These are phyloP conservation scores for Claviceps africana DNA, from an alignment of 2,329 filamentous ascomycete species.

Conservation along the genomic window DNA sequence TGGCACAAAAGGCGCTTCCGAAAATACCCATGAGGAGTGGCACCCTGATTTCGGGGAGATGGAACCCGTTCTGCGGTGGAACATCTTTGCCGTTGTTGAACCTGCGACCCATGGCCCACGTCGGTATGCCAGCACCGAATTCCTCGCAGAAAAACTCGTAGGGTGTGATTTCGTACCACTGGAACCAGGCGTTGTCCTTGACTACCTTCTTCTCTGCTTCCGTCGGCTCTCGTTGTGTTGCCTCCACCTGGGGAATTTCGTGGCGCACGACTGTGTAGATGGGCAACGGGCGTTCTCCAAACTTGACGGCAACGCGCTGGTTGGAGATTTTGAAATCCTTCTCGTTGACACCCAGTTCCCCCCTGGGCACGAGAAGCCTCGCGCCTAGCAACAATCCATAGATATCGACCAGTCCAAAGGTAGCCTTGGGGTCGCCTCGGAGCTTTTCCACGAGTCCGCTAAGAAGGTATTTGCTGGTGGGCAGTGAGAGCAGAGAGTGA, in stretches of 20 bases:
- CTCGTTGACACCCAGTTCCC: constrained; percentile 59
- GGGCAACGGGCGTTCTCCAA: constrained; percentile 72
- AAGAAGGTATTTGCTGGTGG: constrained; percentile 84
- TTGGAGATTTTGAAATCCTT: constrained; percentile 83
- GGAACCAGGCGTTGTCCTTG: constrained; percentile 73
- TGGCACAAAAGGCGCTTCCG: constrained; percentile 92
- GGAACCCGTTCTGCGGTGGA: constrained; percentile 45
- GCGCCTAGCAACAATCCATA: constrained; percentile 81
- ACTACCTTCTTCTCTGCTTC: constrained; percentile 29
- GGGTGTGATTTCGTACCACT: constrained; percentile 93
- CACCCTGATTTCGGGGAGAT: constrained; percentile 71
- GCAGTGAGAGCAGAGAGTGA: constrained; percentile 66
- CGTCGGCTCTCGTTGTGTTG: constrained; percentile 15
- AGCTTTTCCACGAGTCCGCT: constrained; percentile 84
- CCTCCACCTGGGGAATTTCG: constrained; percentile 59
- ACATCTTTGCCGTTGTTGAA: constrained; percentile 53
- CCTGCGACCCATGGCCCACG: constrained; percentile 76
- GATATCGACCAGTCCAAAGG: constrained; percentile 83
- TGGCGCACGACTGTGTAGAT: constrained; percentile 95
- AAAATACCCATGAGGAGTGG: constrained; percentile 87
- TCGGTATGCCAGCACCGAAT: constrained; percentile 79
- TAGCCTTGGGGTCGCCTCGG: constrained; percentile 53
- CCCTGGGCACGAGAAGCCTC: constrained; percentile 67
- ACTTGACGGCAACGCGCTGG: constrained; percentile 60
- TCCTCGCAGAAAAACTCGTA: constrained; percentile 96